Percentiles rank a stretch among this genome's conserved stretches.
Conservation (phyloP, 768 basidiomycete species). For the Trametes meyenii region DNA sequence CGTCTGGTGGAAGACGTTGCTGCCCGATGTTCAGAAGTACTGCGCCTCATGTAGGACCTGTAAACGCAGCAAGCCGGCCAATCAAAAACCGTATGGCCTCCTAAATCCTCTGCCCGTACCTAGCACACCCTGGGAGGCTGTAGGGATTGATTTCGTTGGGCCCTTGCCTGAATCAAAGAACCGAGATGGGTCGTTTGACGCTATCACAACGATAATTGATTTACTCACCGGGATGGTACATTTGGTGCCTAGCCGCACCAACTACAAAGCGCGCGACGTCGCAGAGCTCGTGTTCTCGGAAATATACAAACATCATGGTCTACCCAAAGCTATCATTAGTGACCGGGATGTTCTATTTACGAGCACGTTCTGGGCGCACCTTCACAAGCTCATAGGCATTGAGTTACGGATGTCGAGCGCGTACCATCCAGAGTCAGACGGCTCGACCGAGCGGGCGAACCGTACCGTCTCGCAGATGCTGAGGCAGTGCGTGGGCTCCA, state of each 20-base stretch:
- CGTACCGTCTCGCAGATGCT: conserved; percentile 26
- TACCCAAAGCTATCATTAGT: background rate
- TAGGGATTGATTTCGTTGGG: conserved; percentile 45
- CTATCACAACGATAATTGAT: conserved; percentile 30
- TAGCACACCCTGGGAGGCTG: conserved; percentile 38
- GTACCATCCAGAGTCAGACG: conserved; percentile 38
- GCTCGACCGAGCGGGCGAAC: conserved; percentile 29
- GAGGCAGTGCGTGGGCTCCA: conserved; percentile 2
- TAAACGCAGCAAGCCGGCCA: conserved; percentile 22
- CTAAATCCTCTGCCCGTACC: conserved; percentile 36
- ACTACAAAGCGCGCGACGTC: conserved; percentile 36
- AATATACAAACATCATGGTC: conserved; percentile 42
- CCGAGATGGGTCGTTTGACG: conserved; percentile 28
- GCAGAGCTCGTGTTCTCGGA: conserved; percentile 39
- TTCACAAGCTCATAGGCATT: conserved; percentile 23
- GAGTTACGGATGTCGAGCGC: conserved; percentile 32
- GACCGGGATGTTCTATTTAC: conserved; percentile 35
- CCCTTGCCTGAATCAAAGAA: conserved; percentile 35
- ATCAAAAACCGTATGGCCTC: conserved; percentile 14
- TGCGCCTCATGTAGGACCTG: conserved; percentile 33
- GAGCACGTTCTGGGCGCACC: conserved; percentile 37
- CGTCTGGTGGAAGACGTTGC: conserved; percentile 44
- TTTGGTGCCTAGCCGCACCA: conserved; percentile 34
- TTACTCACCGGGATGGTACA: conserved; percentile 28
- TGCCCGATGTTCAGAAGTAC: conserved; percentile 28